Evolutionary conservation across 1,284 basidiomycete genomes (phyloP), one percentile per base, ranked within the genome.

Genomic region (Austroboletus niveus): DNA sequence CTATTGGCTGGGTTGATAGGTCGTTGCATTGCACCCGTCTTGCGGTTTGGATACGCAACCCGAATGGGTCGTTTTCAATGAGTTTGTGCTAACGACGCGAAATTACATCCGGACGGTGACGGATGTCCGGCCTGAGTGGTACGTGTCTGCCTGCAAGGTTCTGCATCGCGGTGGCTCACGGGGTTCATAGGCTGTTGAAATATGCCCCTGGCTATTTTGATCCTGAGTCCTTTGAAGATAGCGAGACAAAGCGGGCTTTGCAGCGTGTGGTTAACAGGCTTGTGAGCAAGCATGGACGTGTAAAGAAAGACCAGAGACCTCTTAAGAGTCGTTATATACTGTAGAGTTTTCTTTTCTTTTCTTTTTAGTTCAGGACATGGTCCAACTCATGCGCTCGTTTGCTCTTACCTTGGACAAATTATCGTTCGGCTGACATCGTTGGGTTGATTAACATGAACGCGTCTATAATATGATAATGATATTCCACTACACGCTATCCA

Each of bases 21-120:
- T 92, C 39, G 95, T 98, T 8, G 78, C 77, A n/a, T 76, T 98
- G n/a, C 96, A 99, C 69, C 92, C 96, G 7, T 92, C 89, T 6
- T 96, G 93, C 57, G 94, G 95, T 29, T 75, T 99, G 44, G 92
- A 97, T 60, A 84, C 84, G n/a, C 87, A 87, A 52, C 94, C 96
- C 0, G 95, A 98, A 64, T 99, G 94, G 92, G 93, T 98, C 14
- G 72, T 98, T 39, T 99, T 97, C 79, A 97, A 99, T 69, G 97
- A 97, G 71, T 99, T 99, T 67, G 94, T 98, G 29, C 75, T 98
- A 56, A 99, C 96, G 12, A 94, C 94, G 9, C 75, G 82, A 53
- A 83, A 86, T 53, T 98, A 90, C 63, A 95, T 99, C 63, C 85
- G 96, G 38, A 97, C 92, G 0, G 92, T 96, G 20, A 89, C 94